These are phyloP conservation scores for Leccinellum luteum DNA, from an alignment of 768 basidiomycete species.

Conservation along the genomic window DNA sequence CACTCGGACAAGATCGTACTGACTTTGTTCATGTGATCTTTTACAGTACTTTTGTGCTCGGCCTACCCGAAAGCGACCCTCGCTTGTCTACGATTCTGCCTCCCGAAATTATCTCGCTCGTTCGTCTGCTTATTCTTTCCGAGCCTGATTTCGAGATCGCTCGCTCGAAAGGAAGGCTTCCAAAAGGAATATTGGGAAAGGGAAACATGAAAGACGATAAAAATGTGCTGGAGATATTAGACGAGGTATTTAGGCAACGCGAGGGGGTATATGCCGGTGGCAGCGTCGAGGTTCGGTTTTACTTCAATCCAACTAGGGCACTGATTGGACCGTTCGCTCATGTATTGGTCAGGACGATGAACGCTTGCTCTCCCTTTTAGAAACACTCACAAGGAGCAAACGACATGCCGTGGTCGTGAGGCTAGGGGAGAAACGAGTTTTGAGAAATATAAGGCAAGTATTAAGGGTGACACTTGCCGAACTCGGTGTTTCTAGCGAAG, in stretches of 20 bases:
- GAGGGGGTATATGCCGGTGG: slow-evolving; percentile 38
- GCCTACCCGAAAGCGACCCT: slow-evolving; percentile 36
- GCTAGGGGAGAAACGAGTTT: slow-evolving; percentile 75
- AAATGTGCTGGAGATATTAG: slow-evolving; percentile 44
- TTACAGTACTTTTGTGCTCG: slow-evolving; percentile 11
- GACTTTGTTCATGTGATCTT: background rate
- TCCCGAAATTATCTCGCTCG: slow-evolving; percentile 64
- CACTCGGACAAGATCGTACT: background rate
- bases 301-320: background rate
- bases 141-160: slow-evolving; percentile 58
- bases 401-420: slow-evolving; percentile 69
- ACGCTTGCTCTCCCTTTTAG: slow-evolving; percentile 29
- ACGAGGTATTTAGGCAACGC: slow-evolving; percentile 49
- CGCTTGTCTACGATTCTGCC: slow-evolving; percentile 54
- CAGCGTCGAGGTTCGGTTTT: slow-evolving; percentile 40
- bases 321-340: background rate
- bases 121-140: slow-evolving; percentile 58
- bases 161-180: slow-evolving; percentile 62
- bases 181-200: slow-evolving; percentile 54
- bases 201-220: slow-evolving; percentile 4
- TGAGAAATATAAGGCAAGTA: slow-evolving; percentile 34
- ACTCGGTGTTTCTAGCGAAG: background rate
- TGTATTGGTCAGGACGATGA: slow-evolving; percentile 47
- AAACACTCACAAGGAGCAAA: slow-evolving; percentile 42
- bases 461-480: slow-evolving; percentile 8